phyloP scores from a whole-genome alignment of 2,329 filamentous ascomycete species.

The Penicillium sp. region DNA sequence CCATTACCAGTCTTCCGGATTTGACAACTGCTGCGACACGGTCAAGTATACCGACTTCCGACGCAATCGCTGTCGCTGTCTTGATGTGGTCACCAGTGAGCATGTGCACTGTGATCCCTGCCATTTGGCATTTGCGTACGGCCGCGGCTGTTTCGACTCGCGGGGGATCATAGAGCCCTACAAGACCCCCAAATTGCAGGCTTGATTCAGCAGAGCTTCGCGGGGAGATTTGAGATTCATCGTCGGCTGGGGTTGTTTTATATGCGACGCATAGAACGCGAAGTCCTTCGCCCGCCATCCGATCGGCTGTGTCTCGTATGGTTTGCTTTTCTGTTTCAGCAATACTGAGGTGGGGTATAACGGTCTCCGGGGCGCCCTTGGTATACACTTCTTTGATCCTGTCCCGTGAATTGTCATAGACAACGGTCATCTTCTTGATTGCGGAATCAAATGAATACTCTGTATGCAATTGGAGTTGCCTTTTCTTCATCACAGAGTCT shows the following conservation, averaged over 20 bases:
- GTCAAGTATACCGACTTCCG: constrained; percentile 56
- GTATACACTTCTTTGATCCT: constrained; percentile 49
- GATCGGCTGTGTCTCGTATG: constrained; percentile 47
- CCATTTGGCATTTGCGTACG: constrained; percentile 52
- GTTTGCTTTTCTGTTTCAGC: constrained; percentile 17
- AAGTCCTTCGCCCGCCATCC: constrained; percentile 57
- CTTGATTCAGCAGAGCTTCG: constrained; percentile 52
- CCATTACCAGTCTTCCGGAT: constrained; percentile 48
- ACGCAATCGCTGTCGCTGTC: constrained; percentile 56
- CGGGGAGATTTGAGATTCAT: constrained; percentile 32
- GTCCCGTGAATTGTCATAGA: constrained; percentile 44
- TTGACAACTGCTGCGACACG: constrained; percentile 39
- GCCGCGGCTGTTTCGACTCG: constrained; percentile 57
- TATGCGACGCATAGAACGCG: constrained; percentile 59
- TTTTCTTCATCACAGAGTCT: constrained; percentile 38
- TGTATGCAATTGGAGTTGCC: constrained; percentile 30
- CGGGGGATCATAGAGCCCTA: constrained; percentile 61
- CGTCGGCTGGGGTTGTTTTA: constrained; percentile 26
- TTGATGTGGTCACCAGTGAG: constrained; percentile 57
- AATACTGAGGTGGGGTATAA: constrained; percentile 39
- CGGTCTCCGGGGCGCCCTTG: constrained; percentile 62
- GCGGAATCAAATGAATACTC: constrained; percentile 65
- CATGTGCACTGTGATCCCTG: constrained; percentile 59
- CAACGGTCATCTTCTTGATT: constrained; percentile 65
- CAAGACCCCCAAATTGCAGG: constrained; percentile 56